These are phyloP conservation scores for Trichocladium antarcticum DNA, from an alignment of 495 filamentous ascomycete genomes.

Conservation along the genomic window DNA sequence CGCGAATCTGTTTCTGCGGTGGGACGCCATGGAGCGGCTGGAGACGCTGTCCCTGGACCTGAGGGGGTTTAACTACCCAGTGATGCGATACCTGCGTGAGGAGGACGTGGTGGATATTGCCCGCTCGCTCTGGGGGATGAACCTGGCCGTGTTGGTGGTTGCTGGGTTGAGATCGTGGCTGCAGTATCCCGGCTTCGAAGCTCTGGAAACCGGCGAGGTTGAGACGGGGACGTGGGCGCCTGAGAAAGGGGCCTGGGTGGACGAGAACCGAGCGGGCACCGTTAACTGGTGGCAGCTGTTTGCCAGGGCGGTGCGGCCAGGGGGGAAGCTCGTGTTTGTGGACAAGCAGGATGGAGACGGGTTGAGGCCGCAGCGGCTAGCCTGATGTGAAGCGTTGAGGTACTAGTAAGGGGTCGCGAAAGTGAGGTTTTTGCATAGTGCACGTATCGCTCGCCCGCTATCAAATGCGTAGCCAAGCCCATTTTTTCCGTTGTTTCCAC, in stretches of 20 bases:
- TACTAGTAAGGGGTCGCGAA: too few species aligned
- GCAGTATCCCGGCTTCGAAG: background rate
- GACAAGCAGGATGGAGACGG: slow-evolving; percentile 1
- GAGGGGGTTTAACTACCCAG: background rate
- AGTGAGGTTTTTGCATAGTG: too few species aligned
- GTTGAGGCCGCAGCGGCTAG: background rate
- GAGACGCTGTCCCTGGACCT: slow-evolving; percentile 17
- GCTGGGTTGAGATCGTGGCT: slow-evolving; percentile 9
- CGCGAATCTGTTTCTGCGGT: slow-evolving; percentile 7
- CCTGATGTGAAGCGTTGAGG: too few species aligned
- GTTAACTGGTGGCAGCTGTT: slow-evolving; percentile 13
- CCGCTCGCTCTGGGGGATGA: background rate
- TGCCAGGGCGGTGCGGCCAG: slow-evolving; percentile 10
- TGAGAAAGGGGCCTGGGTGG: background rate
- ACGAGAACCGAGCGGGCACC: background rate
- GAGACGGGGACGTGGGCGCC: background rate
- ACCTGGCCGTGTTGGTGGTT: slow-evolving; percentile 11
- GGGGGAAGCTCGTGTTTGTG: slow-evolving; percentile 14
- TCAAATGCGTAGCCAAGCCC: too few species aligned
- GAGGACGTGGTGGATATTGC: slow-evolving; percentile 1
- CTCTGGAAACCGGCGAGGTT: slow-evolving; percentile 1
- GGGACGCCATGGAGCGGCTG: slow-evolving; percentile 2
- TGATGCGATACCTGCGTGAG: background rate
- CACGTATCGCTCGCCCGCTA: too few species aligned
- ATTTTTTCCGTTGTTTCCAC: too few species aligned